Conservation (phyloP, 2,329 filamentous ascomycete species). For the Pseudocercospora fijiensis region DNA sequence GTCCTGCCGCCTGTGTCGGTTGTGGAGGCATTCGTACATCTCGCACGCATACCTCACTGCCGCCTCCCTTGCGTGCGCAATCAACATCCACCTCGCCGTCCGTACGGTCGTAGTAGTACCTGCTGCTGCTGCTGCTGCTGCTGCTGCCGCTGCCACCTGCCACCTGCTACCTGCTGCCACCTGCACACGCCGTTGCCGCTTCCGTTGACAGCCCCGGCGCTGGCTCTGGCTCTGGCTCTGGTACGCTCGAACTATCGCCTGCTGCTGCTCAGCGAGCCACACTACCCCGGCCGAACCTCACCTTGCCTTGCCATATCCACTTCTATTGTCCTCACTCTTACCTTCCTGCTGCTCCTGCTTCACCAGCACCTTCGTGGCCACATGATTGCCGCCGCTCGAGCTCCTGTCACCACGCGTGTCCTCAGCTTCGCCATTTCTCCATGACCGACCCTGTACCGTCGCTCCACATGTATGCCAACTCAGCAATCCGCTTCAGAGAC, state of each 20-base stretch:
- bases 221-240: no score
- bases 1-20: constrained; percentile 18
- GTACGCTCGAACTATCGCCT: constrained; percentile 40
- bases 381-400: constrained; percentile 20
- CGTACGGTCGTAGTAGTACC: neutral
- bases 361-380: constrained; percentile 16
- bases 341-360: constrained; percentile 15
- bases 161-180: neutral
- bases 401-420: constrained; percentile 12
- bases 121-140: neutral
- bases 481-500: constrained; percentile 38
- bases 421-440: constrained; percentile 18
- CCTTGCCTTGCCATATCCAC: constrained; percentile 18
- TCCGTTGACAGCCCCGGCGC: constrained; percentile 18
- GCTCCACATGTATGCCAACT: constrained; percentile 38
- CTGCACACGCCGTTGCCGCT: constrained; percentile 19
- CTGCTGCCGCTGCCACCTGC: neutral
- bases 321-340: constrained; percentile 5
- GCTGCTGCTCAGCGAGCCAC: constrained; percentile 54
- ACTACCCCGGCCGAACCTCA: constrained; percentile 44
- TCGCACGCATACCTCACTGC: constrained; percentile 31
- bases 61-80: constrained; percentile 35
- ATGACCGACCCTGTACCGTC: constrained; percentile 30
- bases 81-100: constrained; percentile 8
- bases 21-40: constrained; percentile 20